Percentiles rank a stretch among this genome's conserved stretches.
These are phyloP conservation scores for Colletotrichum lindemuthianum DNA, from an alignment of 2,329 filamentous ascomycete genomes.

Conservation along the genomic window DNA sequence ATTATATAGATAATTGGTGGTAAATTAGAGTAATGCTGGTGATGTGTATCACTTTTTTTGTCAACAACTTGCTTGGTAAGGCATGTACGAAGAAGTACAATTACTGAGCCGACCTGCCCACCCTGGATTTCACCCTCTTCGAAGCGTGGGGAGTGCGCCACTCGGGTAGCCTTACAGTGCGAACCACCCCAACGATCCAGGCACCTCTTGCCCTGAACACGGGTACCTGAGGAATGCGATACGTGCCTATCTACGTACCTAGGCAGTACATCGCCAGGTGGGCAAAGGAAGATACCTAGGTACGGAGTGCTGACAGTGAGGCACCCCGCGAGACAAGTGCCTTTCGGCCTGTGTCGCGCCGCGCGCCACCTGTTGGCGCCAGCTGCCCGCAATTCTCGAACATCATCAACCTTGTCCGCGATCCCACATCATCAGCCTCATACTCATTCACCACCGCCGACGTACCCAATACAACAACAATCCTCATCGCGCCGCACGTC, in stretches of 20 bases:
- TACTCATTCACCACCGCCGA: constrained; percentile 1
- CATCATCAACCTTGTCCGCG: constrained; percentile 17
- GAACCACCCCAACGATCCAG: constrained; percentile 13
- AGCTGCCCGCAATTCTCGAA: constrained; percentile 32
- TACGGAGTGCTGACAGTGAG: too few species aligned
- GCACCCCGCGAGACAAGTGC: too few species aligned
- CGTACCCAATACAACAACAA: neutral
- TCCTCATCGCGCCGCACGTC: neutral
- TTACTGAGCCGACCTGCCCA: constrained; percentile 17
- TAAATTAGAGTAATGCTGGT: too few species aligned
- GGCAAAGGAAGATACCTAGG: neutral
- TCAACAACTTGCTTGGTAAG: too few species aligned
- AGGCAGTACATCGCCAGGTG: neutral
- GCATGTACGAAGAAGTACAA: neutral
- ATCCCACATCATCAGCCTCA: constrained; percentile 18
- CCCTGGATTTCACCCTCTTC: constrained; percentile 14
- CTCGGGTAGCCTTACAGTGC: constrained; percentile 33
- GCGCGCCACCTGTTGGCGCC: constrained; percentile 8
- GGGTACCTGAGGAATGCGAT: too few species aligned
- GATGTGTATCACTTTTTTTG: too few species aligned
- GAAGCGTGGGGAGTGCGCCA: constrained; percentile 10
- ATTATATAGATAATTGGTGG: too few species aligned
- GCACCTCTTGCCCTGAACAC: neutral
- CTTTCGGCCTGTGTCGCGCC: neutral
- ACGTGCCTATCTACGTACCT: too few species aligned